Evolutionary conservation across 345 rosid genomes (phyloP), one percentile per base, ranked within the genome.

Genomic region (Populus simonii): DNA sequence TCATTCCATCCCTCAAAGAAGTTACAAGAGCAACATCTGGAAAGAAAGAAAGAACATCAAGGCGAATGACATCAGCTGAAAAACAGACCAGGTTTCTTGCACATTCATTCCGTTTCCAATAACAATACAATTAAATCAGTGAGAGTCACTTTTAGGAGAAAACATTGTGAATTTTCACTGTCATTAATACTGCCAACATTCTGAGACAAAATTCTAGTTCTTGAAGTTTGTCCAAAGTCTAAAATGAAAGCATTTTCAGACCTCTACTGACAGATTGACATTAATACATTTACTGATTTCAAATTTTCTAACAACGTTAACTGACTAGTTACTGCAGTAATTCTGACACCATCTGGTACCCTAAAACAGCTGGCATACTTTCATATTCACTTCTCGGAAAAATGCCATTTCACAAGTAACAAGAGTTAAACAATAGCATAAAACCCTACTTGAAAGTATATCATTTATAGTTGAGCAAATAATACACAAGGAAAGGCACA

Each of bases 1-100:
- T 96, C 99, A 96, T 96, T 79, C 99, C 99, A 82, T 96, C 99
- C 88, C 99, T 89, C 88, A 96, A 78, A 79, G 99, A 96, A 67
- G 99, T 93, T 55, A 96, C 99, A 29, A 96, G 97, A 71, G 98
- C 95, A 72, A 96, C 92, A 89, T 96, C 99, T 96, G 92, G 9
- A 67, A 31, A 79, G 39, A 53, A 55, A 66, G 47, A 72, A 16
- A 81, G 36, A 49, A 45, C 10, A 73, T 49, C 27, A 70, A n/a
- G 27, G 69, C 74, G 31, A 69, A 73, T 69, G 5, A 70, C 31
- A 70, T n/a, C 10, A 7, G 47, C 49, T 5, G 35, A 20, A 75
- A 47, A 27, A 47, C 27, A 63, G 45, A 71, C 36, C 17, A 35
- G 55, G 53, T 72, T 49, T 78, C 53, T 7, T 18, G 20, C 5